phyloP scores from a whole-genome alignment of 257 asterid species.

The Fraxinus pennsylvanica region DNA sequence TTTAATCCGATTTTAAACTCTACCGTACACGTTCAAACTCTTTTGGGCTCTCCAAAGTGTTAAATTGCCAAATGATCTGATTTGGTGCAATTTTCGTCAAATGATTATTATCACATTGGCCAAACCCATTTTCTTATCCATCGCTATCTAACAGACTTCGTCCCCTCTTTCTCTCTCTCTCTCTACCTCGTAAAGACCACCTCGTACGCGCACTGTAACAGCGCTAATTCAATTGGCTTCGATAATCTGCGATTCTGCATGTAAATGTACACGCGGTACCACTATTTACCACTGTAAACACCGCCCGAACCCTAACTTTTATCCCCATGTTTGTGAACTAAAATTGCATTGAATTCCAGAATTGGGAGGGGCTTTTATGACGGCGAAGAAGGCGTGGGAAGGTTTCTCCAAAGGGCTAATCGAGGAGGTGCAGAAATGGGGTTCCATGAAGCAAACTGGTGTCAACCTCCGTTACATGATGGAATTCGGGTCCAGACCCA shows the following conservation, averaged over 20 bases:
- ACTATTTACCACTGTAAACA: neutral
- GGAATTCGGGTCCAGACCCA: conserved; percentile 83
- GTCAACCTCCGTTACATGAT: conserved; percentile 90
- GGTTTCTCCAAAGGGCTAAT: conserved; percentile 50
- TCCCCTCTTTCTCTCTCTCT: no score
- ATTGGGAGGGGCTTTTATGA: conserved; percentile 41
- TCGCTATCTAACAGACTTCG: no score
- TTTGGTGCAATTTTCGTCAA: no score
- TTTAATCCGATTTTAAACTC: no score
- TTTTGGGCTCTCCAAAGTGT: no score
- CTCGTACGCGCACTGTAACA: neutral
- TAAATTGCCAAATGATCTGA: no score
- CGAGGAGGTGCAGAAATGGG: conserved; percentile 76
- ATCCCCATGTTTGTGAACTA: neutral
- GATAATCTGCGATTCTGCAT: neutral
- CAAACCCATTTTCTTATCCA: no score
- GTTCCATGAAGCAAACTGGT: conserved; percentile 75
- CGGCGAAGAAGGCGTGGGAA: conserved; percentile 62
- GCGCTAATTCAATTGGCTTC: neutral
- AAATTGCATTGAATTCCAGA: neutral
- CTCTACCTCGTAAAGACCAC: neutral
- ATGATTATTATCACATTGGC: no score
- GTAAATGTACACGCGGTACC: neutral
- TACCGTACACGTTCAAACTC: no score
- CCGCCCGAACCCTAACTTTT: neutral